phyloP scores from a whole-genome alignment of 257 asterid species.

The Salvia splendens region DNA sequence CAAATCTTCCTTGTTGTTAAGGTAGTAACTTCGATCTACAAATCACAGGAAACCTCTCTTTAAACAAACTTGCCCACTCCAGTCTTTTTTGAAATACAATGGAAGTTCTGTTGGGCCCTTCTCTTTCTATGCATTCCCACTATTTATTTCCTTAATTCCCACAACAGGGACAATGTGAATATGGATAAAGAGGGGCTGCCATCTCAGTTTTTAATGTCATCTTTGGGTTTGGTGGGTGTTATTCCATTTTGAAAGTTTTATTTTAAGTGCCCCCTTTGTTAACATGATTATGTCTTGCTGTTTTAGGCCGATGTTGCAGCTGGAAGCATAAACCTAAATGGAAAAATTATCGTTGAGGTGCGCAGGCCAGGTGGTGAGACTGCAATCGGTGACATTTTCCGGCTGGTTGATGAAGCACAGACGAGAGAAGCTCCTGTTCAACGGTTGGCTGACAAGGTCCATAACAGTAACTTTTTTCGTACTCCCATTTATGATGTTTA shows the following conservation, averaged over 20 bases:
- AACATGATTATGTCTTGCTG: conserved; percentile 22
- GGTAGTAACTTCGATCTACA: conserved; percentile 18
- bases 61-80: conserved; percentile 22
- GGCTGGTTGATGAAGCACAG: conserved; percentile 98
- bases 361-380: conserved; percentile 98
- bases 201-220: conserved; percentile 6
- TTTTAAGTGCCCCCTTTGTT: conserved; percentile 28
- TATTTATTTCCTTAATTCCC: conserved; percentile 12
- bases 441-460: conserved; percentile 96
- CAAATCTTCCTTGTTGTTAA: conserved; percentile 11
- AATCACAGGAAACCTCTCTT: conserved; percentile 14
- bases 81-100: conserved; percentile 1
- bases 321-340: conserved; percentile 94
- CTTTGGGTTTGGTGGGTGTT: conserved; percentile 28
- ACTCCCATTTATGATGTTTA: conserved; percentile 25
- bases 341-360: conserved; percentile 88
- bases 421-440: conserved; percentile 98
- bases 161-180: conserved; percentile 4
- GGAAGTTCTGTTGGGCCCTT: conserved; percentile 12
- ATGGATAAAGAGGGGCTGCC: conserved; percentile 15
- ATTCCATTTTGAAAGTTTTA: conserved; percentile 8
- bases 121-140: neutral
- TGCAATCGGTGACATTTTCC: conserved; percentile 91
- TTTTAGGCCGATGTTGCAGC: conserved; percentile 92
- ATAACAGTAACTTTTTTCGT: conserved; percentile 20